phyloP scores from a whole-genome alignment of 192 early-diverging fungal genomes.

The Mortierella hygrophila region DNA sequence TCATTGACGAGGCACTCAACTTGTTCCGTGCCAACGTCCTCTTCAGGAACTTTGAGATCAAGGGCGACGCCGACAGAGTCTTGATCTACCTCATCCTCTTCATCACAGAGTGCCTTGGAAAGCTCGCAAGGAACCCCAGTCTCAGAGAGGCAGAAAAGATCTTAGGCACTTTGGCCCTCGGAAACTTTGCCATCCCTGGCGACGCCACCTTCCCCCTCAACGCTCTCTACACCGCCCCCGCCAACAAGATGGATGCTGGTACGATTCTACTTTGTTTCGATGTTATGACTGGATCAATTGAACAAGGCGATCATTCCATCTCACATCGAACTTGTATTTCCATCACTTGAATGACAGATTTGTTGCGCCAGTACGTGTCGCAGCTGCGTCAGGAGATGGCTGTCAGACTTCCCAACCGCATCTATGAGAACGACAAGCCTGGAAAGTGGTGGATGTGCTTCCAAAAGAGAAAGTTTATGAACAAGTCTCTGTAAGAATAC shows the following conservation, averaged over 20 bases:
- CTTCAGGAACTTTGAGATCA: conserved; percentile 99
- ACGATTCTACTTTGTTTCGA: background rate
- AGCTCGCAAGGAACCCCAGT: conserved; percentile 71
- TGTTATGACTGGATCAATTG: background rate
- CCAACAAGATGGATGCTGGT: conserved; percentile 82
- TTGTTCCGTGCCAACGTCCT: conserved; percentile 97
- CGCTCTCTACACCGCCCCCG: conserved; percentile 83
- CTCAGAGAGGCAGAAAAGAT: conserved; percentile 82
- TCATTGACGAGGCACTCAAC: conserved; percentile 94
- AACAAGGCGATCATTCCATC: background rate
- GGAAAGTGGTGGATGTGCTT: conserved; percentile 99
- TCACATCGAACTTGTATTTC: background rate
- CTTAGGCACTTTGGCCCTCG: conserved; percentile 88
- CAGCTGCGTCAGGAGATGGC: conserved; percentile 94
- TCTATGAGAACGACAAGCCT: conserved; percentile 86
- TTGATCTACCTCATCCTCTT: conserved; percentile 96
- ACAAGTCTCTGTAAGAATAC: conserved; percentile 71
- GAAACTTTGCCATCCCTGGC: conserved; percentile 93
- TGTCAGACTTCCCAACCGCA: conserved; percentile 75
- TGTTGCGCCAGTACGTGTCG: conserved; percentile 85
- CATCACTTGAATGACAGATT: conserved; percentile 62
- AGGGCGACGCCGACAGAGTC: conserved; percentile 91
- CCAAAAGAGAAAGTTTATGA: conserved; percentile 99
- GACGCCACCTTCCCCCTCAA: conserved; percentile 95
- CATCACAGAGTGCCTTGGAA: conserved; percentile 86